A percentile compares a stretch with the other conserved stretches of the same genome.
Evolutionary conservation across 805 yeast genomes (phyloP).

Genomic region (Saccharomycopsis sp.): DNA sequence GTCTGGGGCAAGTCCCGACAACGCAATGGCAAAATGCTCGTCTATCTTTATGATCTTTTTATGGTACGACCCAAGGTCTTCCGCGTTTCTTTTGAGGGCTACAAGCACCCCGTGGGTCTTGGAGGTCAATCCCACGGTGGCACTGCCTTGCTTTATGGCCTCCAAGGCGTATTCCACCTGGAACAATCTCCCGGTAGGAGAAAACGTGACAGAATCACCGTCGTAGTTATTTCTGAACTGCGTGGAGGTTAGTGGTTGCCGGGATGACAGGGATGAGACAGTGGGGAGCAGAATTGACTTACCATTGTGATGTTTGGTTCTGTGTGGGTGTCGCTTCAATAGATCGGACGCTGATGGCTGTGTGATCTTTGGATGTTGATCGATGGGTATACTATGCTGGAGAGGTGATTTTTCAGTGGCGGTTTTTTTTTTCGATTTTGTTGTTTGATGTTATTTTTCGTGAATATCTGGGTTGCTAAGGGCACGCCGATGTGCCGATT

Average conservation of each 20-base stretch:
- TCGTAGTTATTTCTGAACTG: slow-evolving; percentile 96
- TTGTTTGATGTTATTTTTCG: too few species aligned
- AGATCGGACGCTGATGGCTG: too few species aligned
- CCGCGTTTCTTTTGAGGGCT: slow-evolving; percentile 93
- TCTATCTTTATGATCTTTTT: slow-evolving; percentile 89
- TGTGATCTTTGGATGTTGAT: too few species aligned
- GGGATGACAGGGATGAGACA: background rate
- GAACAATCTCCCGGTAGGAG: slow-evolving; percentile 89
- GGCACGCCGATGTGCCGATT: too few species aligned
- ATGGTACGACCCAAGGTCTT: slow-evolving; percentile 94
- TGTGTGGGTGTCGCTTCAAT: too few species aligned
- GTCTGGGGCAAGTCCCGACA: slow-evolving; percentile 98
- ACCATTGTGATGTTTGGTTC: background rate
- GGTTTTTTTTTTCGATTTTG: background rate
- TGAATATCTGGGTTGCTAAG: too few species aligned
- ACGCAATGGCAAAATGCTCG: slow-evolving; percentile 87
- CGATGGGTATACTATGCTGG: too few species aligned
- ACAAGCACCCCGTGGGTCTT: slow-evolving; percentile 84
- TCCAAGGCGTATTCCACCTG: slow-evolving; percentile 88
- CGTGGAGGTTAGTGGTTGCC: background rate
- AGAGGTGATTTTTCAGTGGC: background rate
- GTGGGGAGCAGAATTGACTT: background rate
- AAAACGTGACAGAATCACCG: slow-evolving; percentile 96
- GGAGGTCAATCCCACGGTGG: slow-evolving; percentile 90
- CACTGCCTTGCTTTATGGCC: slow-evolving; percentile 97